Percentiles rank a stretch among this genome's conserved stretches.
phyloP scores from a whole-genome alignment of 495 filamentous ascomycete genomes.

The Penicillium egyptiacum region DNA sequence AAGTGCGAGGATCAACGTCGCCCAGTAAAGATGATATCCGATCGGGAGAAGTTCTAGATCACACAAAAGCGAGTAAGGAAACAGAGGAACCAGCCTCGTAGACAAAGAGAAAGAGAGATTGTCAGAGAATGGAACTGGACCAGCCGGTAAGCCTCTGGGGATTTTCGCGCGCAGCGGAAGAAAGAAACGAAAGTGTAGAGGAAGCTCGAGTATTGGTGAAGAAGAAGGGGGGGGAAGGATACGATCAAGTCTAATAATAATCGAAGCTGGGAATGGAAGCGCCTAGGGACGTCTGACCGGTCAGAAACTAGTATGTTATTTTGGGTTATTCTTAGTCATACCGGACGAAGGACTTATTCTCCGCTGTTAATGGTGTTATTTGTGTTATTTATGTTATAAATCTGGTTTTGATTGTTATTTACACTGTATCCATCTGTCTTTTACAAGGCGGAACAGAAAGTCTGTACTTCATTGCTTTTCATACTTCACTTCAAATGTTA shows the following conservation, averaged over 20 bases:
- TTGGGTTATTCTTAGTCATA: constrained; percentile 6
- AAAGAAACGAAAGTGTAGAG: constrained; percentile 39
- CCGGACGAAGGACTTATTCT: neutral
- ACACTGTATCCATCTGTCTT: neutral
- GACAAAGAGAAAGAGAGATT: constrained; percentile 32
- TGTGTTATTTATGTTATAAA: neutral
- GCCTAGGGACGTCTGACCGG: constrained; percentile 11
- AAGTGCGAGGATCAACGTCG: constrained; percentile 11
- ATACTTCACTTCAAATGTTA: neutral
- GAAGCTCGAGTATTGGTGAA: constrained; percentile 10
- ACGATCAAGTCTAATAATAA: constrained; percentile 24
- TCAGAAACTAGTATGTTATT: constrained; percentile 15
- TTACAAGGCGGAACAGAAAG: neutral
- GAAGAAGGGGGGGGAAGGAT: constrained; percentile 20
- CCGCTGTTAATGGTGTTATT: neutral
- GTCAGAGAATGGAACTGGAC: constrained; percentile 45
- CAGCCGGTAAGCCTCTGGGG: constrained; percentile 43
- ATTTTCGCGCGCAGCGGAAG: constrained; percentile 44
- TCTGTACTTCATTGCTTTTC: no score
- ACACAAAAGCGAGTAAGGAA: constrained; percentile 20
- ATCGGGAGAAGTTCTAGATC: neutral
- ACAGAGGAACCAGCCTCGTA: constrained; percentile 46
- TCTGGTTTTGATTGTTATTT: neutral
- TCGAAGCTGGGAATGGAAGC: constrained; percentile 15
- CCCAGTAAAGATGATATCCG: constrained; percentile 1